phyloP scores from a whole-genome alignment of 257 asterid species.

The Leonotis leonurus region DNA sequence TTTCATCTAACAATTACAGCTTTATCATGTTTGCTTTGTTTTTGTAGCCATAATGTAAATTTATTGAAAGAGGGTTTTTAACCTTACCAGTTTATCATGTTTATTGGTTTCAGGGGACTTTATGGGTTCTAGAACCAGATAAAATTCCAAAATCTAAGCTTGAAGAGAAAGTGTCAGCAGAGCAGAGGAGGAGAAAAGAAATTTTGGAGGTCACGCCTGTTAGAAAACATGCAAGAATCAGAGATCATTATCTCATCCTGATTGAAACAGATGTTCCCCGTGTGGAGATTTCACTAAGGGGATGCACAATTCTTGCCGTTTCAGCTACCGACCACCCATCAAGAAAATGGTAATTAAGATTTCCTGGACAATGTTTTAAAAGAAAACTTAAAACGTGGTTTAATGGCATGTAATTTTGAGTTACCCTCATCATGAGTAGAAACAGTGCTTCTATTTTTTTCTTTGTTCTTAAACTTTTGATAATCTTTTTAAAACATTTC shows the following conservation, averaged over 20 bases:
- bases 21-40: no score
- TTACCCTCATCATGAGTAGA: background rate
- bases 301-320: constrained; percentile 72
- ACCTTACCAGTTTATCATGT: background rate
- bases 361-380: constrained; percentile 12
- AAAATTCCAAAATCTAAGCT: constrained; percentile 41
- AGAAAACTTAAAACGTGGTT: constrained; percentile 5
- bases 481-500: background rate
- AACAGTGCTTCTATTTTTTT: background rate
- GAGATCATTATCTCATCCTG: constrained; percentile 47
- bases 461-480: background rate
- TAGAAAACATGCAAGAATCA: constrained; percentile 53
- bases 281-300: constrained; percentile 59
- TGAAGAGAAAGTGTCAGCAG: constrained; percentile 41
- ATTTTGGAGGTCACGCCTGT: constrained; percentile 68
- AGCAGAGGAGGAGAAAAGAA: constrained; percentile 59
- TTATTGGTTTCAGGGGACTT: constrained; percentile 44
- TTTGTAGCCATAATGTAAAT: no score
- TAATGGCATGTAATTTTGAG: background rate
- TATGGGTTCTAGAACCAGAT: constrained; percentile 83
- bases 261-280: constrained; percentile 57
- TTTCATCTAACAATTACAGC: no score
- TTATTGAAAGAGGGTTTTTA: no score
- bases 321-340: constrained; percentile 66
- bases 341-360: constrained; percentile 63